phyloP scores from a whole-genome alignment of 1,284 basidiomycete genomes.

The Inonotus obliquus region DNA sequence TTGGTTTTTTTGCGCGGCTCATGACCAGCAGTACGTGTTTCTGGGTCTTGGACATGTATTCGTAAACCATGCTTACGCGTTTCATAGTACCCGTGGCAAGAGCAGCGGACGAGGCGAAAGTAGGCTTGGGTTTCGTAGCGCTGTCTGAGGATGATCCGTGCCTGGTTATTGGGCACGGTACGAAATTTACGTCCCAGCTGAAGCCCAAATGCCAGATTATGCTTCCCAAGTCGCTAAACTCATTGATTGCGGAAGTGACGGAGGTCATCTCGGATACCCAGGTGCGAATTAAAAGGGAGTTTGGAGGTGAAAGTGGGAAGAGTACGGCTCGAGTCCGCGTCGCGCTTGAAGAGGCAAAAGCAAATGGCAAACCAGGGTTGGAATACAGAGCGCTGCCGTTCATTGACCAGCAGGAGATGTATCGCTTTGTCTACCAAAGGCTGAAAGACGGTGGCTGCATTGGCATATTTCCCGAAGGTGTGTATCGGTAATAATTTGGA shows the following conservation, averaged over 20 bases:
- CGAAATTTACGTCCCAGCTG: constrained; percentile 78
- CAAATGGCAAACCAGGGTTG: constrained; percentile 55
- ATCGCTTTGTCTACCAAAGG: constrained; percentile 87
- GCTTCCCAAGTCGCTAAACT: constrained; percentile 81
- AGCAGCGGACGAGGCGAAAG: constrained; percentile 84
- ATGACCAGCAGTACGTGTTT: constrained; percentile 85
- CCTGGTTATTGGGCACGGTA: constrained; percentile 75
- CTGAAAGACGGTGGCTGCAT: constrained; percentile 87
- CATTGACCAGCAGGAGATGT: constrained; percentile 94
- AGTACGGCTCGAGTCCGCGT: constrained; percentile 67
- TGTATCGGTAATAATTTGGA: constrained; percentile 19
- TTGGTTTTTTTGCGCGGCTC: constrained; percentile 82
- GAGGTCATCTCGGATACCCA: constrained; percentile 91
- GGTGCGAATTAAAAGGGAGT: constrained; percentile 82
- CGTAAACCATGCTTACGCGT: not conserved
- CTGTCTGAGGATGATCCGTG: constrained; percentile 76
- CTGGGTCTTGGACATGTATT: not conserved
- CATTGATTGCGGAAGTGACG: constrained; percentile 77
- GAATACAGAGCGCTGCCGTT: constrained; percentile 78
- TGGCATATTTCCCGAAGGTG: constrained; percentile 96
- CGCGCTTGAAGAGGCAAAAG: constrained; percentile 52
- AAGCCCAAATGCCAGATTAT: constrained; percentile 82
- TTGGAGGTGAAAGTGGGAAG: constrained; percentile 79
- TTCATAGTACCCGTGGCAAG: constrained; percentile 84
- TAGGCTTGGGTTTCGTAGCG: constrained; percentile 72